Percentiles rank a stretch among this genome's conserved stretches.
These are phyloP conservation scores for Trichophyton schoenleinii DNA, from an alignment of 2,329 filamentous ascomycete species.

Conservation along the genomic window DNA sequence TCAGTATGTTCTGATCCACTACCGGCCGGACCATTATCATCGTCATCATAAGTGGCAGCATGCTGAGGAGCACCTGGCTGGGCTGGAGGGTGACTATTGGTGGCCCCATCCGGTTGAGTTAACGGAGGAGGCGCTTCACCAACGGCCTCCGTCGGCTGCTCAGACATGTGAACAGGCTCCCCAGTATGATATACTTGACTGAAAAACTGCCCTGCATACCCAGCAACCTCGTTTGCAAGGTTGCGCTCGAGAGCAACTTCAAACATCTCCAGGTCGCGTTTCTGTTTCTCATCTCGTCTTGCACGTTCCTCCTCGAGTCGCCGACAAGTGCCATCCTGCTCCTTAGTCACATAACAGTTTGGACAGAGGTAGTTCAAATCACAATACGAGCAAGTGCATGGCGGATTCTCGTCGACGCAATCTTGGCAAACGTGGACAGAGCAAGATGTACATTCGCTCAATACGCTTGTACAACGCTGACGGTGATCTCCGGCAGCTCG, in stretches of 20 bases:
- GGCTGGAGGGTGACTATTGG: constrained; percentile 1
- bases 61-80: background rate
- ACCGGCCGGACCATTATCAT: constrained; percentile 11
- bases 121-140: constrained; percentile 7
- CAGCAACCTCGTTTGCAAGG: constrained; percentile 31
- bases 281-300: constrained; percentile 28
- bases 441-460: constrained; percentile 36
- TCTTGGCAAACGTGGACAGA: constrained; percentile 36
- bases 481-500: constrained; percentile 35
- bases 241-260: constrained; percentile 30
- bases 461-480: constrained; percentile 31
- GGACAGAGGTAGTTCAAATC: constrained; percentile 33
- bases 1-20: constrained; percentile 14
- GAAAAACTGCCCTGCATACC: constrained; percentile 32
- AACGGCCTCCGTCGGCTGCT: constrained; percentile 5
- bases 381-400: constrained; percentile 35
- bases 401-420: constrained; percentile 29
- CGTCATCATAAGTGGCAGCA: constrained; percentile 6
- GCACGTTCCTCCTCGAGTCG: constrained; percentile 28
- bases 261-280: constrained; percentile 29
- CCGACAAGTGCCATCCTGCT: constrained; percentile 29
- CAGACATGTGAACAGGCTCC: constrained; percentile 1
- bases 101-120: constrained; percentile 7
- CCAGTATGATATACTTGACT: constrained; percentile 13
- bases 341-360: constrained; percentile 30